A percentile compares a stretch with the other conserved stretches of the same genome.
phyloP scores from a whole-genome alignment of 495 filamentous ascomycete genomes.

The Letharia lupina region DNA sequence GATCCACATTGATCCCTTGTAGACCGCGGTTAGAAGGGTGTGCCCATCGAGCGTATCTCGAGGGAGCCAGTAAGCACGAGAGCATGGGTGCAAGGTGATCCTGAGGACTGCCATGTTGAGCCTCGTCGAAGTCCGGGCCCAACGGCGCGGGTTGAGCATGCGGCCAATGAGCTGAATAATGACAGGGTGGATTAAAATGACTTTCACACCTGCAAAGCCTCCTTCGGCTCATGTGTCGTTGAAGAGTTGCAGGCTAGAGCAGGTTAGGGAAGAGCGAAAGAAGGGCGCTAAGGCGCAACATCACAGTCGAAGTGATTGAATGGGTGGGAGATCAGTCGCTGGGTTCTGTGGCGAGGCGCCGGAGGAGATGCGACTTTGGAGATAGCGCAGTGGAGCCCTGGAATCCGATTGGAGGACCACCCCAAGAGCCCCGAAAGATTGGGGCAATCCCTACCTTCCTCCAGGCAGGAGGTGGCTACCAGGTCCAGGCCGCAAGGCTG shows the following conservation, averaged over 20 bases:
- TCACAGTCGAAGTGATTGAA: constrained; percentile 7
- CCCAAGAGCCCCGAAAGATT: not conserved
- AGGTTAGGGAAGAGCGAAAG: constrained; percentile 7
- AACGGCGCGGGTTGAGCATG: constrained; percentile 8
- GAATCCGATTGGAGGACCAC: constrained; percentile 3
- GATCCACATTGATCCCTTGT: constrained; percentile 1
- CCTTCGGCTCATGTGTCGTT: constrained; percentile 9
- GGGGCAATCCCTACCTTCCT: not conserved
- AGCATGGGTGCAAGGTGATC: constrained; percentile 4
- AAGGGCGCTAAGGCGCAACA: constrained; percentile 14
- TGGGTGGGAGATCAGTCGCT: constrained; percentile 12
- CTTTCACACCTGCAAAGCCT: not conserved
- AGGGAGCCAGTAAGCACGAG: constrained; percentile 15
- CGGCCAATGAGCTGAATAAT: constrained; percentile 12
- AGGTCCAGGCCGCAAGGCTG: constrained; percentile 8
- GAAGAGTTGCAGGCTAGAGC: constrained; percentile 4
- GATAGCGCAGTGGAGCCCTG: constrained; percentile 9
- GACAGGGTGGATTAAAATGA: constrained; percentile 13
- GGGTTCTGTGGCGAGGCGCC: constrained; percentile 11
- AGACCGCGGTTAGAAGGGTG: constrained; percentile 14
- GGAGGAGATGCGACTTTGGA: constrained; percentile 11
- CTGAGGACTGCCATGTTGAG: constrained; percentile 14
- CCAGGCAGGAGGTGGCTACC: not conserved
- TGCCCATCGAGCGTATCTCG: not conserved
- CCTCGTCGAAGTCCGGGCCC: constrained; percentile 9